phyloP scores from a whole-genome alignment of 192 early-diverging fungal genomes.

The Allomyces macrogynus region DNA sequence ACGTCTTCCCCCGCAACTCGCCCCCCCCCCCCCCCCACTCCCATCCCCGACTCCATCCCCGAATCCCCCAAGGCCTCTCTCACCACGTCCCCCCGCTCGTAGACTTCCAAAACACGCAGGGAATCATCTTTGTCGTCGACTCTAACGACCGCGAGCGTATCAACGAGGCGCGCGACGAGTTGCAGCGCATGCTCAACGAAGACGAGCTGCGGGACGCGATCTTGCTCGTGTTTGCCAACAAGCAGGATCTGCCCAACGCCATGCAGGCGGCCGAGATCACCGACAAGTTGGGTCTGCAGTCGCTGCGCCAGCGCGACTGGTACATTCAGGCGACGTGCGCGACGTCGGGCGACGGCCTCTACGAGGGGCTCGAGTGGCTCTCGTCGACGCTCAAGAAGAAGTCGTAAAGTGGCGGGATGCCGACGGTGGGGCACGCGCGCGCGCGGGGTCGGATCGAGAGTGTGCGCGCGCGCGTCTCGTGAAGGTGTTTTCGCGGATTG shows the following conservation, averaged over 20 bases:
- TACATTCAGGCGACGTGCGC: conserved; percentile 88
- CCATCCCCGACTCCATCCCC: no score
- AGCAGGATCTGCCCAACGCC: conserved; percentile 95
- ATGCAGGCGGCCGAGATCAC: conserved; percentile 86
- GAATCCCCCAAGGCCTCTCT: no score
- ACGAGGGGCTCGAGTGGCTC: conserved; percentile 94
- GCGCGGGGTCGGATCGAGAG: no score
- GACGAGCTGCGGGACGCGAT: conserved; percentile 81
- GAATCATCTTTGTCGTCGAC: conserved; percentile 94
- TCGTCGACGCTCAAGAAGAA: conserved; percentile 27
- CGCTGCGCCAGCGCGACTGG: conserved; percentile 66
- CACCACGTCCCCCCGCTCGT: no score
- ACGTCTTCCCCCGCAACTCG: neutral
- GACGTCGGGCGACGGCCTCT: conserved; percentile 83
- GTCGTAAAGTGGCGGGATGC: no score
- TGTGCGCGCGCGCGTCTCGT: no score
- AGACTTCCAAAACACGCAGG: conserved; percentile 95
- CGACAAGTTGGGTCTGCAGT: conserved; percentile 75
- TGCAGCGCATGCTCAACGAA: conserved; percentile 87
- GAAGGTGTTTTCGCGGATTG: no score
- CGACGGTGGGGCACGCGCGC: no score
- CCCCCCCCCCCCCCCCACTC: no score
- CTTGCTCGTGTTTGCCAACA: conserved; percentile 93
- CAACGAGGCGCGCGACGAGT: conserved; percentile 78
- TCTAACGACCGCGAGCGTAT: conserved; percentile 91